Evolutionary conservation across 345 rosid species (phyloP).

Genomic region (Zanthoxylum bungeanum): DNA sequence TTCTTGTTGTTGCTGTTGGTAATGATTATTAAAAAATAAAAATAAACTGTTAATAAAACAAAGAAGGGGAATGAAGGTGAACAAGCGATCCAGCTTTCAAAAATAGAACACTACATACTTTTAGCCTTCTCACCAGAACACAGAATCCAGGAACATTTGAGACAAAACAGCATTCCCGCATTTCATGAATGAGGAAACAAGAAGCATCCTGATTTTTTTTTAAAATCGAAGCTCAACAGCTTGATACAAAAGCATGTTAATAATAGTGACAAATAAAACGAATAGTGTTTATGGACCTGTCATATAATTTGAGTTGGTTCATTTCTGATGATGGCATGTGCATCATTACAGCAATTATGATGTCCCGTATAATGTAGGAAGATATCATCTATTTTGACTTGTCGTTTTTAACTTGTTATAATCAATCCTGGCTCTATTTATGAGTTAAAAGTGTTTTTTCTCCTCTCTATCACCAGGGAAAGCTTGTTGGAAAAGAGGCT

Average conservation of each 20-base stretch:
- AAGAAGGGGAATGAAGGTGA: background rate
- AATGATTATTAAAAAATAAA: background rate
- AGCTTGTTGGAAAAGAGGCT: constrained; percentile 72
- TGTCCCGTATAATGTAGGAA: background rate
- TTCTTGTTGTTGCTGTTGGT: background rate
- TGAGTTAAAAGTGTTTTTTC: background rate
- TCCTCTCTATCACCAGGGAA: constrained; percentile 46
- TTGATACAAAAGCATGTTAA: background rate
- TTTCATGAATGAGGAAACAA: background rate
- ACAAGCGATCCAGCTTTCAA: background rate
- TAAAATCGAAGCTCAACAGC: background rate
- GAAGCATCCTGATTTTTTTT: background rate
- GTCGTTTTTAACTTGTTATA: background rate
- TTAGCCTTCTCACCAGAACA: background rate
- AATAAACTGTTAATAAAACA: background rate
- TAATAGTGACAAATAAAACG: background rate
- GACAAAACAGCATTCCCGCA: background rate
- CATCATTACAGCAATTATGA: background rate
- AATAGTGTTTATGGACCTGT: background rate
- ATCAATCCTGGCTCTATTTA: background rate
- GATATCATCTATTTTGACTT: background rate
- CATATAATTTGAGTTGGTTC: background rate
- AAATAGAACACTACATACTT: background rate
- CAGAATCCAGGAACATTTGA: background rate
- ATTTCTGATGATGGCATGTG: background rate